Conservation (phyloP, 192 early-diverging fungal genomes). For the Coemansia sp. region DNA sequence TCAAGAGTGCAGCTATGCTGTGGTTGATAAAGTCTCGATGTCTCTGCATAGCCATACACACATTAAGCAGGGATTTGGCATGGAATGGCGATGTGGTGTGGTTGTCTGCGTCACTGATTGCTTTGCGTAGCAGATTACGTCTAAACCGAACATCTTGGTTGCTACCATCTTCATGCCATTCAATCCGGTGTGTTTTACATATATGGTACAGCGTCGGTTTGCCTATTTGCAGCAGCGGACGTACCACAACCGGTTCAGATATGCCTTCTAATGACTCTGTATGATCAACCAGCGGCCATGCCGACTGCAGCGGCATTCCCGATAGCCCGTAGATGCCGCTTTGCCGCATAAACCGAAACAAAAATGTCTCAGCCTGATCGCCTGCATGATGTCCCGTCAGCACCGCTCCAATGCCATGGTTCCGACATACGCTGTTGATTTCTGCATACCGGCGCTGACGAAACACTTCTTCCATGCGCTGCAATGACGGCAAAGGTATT, state of each 20-base stretch:
- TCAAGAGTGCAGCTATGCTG: constrained; percentile 8
- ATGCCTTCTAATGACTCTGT: not conserved
- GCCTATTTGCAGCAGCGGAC: constrained; percentile 37
- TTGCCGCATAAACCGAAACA: constrained; percentile 36
- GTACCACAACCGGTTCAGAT: constrained; percentile 15
- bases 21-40: constrained; percentile 35
- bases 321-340: constrained; percentile 47
- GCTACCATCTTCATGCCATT: constrained; percentile 48
- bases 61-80: constrained; percentile 8
- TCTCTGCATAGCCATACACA: constrained; percentile 37
- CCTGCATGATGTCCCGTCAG: constrained; percentile 50
- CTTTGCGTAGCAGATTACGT: constrained; percentile 38
- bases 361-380: constrained; percentile 54
- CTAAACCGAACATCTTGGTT: constrained; percentile 33
- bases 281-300: not conserved
- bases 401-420: constrained; percentile 15
- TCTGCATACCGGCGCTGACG: constrained; percentile 34
- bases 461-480: constrained; percentile 41
- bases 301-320: constrained; percentile 27
- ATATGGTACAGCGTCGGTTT: constrained; percentile 27
- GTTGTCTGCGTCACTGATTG: constrained; percentile 10
- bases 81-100: constrained; percentile 21
- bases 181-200: constrained; percentile 20
- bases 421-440: constrained; percentile 12
- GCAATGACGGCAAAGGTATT: constrained; percentile 8